Evolutionary conservation across 2,329 filamentous ascomycete species (phyloP).

Genomic region (Diaporthe sp.): DNA sequence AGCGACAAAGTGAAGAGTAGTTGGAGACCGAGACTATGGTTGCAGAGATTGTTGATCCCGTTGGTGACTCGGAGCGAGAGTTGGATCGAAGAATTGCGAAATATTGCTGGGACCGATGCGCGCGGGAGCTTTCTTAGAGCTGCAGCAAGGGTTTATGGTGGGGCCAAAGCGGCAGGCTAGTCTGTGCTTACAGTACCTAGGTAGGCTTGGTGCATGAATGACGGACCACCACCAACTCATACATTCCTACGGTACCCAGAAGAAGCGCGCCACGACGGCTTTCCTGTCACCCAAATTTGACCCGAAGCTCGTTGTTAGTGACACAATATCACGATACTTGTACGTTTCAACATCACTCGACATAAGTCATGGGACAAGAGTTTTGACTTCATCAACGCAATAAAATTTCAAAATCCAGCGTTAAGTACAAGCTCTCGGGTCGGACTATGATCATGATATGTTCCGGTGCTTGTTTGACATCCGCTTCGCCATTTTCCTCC

Average conservation of each 20-base stretch:
- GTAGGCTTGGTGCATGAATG: neutral
- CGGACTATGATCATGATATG: constrained; percentile 50
- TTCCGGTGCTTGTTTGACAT: constrained; percentile 51
- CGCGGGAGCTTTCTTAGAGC: constrained; percentile 7
- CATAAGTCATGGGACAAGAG: neutral
- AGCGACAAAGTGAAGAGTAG: neutral
- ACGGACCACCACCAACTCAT: neutral
- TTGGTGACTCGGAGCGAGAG: neutral
- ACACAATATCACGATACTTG: neutral
- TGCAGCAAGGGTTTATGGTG: constrained; percentile 25
- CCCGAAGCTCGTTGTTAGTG: neutral
- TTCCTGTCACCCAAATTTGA: neutral
- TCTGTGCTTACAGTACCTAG: neutral
- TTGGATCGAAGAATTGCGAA: constrained; percentile 17
- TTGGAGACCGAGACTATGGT: neutral
- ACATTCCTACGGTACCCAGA: neutral
- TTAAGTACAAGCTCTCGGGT: constrained; percentile 56
- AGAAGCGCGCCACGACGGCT: neutral
- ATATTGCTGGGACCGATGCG: neutral
- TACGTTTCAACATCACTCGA: neutral
- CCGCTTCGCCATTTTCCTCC: constrained; percentile 51
- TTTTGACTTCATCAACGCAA: constrained; percentile 32
- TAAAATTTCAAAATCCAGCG: constrained; percentile 52
- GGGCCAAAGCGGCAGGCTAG: constrained; percentile 19
- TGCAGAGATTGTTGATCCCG: neutral